These are phyloP conservation scores for Boletus rufocinnamomeus DNA, from an alignment of 768 basidiomycete genomes.

Conservation along the genomic window DNA sequence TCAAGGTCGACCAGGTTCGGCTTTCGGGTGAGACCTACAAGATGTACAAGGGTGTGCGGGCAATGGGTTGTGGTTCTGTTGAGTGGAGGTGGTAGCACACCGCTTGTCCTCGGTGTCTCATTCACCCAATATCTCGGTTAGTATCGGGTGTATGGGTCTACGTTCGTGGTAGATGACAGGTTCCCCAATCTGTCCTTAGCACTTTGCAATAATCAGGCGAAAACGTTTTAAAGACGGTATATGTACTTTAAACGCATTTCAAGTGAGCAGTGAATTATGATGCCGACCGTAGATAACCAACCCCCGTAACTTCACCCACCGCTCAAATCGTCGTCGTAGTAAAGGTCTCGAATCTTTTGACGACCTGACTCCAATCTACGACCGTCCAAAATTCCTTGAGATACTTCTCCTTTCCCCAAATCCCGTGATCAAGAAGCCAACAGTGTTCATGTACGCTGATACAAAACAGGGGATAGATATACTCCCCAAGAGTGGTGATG, in stretches of 20 bases:
- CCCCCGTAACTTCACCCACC: slow-evolving; percentile 1
- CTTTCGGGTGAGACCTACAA: slow-evolving; percentile 81
- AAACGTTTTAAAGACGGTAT: slow-evolving; percentile 14
- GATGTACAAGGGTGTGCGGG: slow-evolving; percentile 88
- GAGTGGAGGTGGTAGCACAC: slow-evolving; percentile 36
- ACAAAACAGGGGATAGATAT: slow-evolving; percentile 74
- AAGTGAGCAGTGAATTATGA: slow-evolving; percentile 28
- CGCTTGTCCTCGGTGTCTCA: neutral
- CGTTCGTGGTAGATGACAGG: neutral
- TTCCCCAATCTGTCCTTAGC: neutral
- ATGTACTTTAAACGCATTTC: slow-evolving; percentile 16
- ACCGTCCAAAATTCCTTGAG: slow-evolving; percentile 81
- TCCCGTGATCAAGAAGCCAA: slow-evolving; percentile 86
- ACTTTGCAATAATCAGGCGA: neutral
- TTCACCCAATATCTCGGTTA: neutral
- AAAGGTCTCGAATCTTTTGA: slow-evolving; percentile 32
- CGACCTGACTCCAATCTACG: slow-evolving; percentile 73
- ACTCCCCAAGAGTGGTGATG: slow-evolving; percentile 45
- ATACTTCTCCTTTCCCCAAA: slow-evolving; percentile 91
- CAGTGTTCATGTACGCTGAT: slow-evolving; percentile 82
- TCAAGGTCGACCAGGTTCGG: slow-evolving; percentile 86
- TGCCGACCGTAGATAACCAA: slow-evolving; percentile 11
- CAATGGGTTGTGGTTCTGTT: slow-evolving; percentile 39
- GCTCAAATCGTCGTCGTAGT: slow-evolving; percentile 12
- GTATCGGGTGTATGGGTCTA: too few species aligned